Conservation (phyloP, 2,329 filamentous ascomycete species). For the Talaromyces sp. region DNA sequence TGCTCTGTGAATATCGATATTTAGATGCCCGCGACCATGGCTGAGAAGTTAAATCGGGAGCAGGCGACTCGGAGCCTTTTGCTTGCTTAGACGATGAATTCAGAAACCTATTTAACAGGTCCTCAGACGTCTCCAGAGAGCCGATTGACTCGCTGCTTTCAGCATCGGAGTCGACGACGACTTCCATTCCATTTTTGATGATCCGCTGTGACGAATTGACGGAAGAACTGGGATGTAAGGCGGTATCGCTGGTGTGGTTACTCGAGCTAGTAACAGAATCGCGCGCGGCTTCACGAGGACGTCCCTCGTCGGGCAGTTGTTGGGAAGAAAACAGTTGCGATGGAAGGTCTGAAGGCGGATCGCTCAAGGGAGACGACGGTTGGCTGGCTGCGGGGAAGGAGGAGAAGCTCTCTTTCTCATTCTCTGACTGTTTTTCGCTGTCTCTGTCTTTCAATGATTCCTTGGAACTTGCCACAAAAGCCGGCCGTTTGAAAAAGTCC, state of each 20-base stretch:
- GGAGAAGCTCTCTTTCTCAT: not conserved
- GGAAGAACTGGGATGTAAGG: constrained; percentile 13
- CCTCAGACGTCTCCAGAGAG: constrained; percentile 50
- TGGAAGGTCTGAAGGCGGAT: constrained; percentile 18
- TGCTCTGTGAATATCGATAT: constrained; percentile 11
- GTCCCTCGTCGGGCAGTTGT: constrained; percentile 12
- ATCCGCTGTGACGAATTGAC: constrained; percentile 42
- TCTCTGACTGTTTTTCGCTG: not conserved
- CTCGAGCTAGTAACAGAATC: constrained; percentile 8
- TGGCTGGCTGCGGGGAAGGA: constrained; percentile 13
- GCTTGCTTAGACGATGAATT: constrained; percentile 14
- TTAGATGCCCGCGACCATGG: constrained; percentile 10
- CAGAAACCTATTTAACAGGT: constrained; percentile 36
- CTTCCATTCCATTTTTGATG: constrained; percentile 49
- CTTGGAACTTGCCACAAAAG: constrained; percentile 12
- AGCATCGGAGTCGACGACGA: constrained; percentile 64
- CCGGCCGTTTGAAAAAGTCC: constrained; percentile 43
- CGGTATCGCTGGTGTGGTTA: constrained; percentile 13
- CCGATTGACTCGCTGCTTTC: constrained; percentile 57
- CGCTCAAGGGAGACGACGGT: constrained; percentile 19
- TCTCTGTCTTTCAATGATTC: constrained; percentile 7
- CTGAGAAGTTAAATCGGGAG: constrained; percentile 7
- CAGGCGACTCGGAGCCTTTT: constrained; percentile 7
- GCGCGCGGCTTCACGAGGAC: constrained; percentile 15
- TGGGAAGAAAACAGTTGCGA: constrained; percentile 14